These are phyloP conservation scores for grape (Vitis vinifera) DNA, from an alignment of 164 flowering plant species.

Conservation along the genomic window DNA sequence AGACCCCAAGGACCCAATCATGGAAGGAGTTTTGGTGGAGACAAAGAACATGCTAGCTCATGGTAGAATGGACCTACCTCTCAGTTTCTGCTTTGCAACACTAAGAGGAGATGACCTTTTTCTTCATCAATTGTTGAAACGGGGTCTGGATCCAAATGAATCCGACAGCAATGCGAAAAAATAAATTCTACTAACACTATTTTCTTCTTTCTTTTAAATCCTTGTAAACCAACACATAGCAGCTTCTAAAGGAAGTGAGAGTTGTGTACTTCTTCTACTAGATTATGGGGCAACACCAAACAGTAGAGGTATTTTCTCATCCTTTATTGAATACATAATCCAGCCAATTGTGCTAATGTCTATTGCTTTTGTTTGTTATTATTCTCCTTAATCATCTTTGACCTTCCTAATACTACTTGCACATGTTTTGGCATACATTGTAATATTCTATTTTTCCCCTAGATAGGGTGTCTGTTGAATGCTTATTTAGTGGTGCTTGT, in stretches of 20 bases:
- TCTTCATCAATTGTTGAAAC: constrained; percentile 62
- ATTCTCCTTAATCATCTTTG: too few species aligned
- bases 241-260: constrained; percentile 72
- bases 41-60: constrained; percentile 84
- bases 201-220: constrained; percentile 1
- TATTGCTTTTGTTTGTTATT: too few species aligned
- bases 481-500: too few species aligned
- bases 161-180: constrained; percentile 76
- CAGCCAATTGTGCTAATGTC: background rate
- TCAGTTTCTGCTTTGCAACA: constrained; percentile 80
- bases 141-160: constrained; percentile 87
- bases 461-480: too few species aligned
- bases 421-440: too few species aligned
- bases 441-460: too few species aligned
- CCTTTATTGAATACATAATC: background rate
- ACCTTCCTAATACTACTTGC: too few species aligned
- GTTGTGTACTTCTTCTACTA: constrained; percentile 69
- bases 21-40: constrained; percentile 72
- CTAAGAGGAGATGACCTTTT: constrained; percentile 65
- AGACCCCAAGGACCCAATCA: constrained; percentile 35
- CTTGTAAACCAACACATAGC: constrained; percentile 69
- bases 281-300: constrained; percentile 88
- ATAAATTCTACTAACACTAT: too few species aligned
- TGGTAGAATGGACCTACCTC: constrained; percentile 89
- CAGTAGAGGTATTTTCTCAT: constrained; percentile 54